Base-by-base conservation (phyloP, 2,329 filamentous ascomycete genomes). In the Beauveria asiatica region DNA sequence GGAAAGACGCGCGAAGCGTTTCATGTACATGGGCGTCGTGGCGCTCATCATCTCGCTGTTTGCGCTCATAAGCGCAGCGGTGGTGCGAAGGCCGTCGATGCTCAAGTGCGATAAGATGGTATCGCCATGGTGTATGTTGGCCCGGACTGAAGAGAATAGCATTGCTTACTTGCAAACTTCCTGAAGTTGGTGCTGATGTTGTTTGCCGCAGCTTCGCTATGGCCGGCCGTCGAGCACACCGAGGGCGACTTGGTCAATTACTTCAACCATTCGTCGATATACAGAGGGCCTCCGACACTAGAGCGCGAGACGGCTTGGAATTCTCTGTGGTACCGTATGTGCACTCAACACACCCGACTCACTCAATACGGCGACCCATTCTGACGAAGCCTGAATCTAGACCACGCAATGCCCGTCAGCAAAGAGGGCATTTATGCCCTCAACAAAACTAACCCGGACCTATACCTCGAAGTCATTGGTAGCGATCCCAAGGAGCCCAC, bases 271-370 rank as follows among this genome's bases (percentile, higher is more conserved):
- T 41, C 60, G 16, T 62, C 62, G 21, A 56, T 59, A 46, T 63
- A 61, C n/a, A 61, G 62, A 30, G 60, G 62, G 10, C 57, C 61
- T 17, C 62, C 62, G 2, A 52, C 53, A 3, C 54, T 56, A 6
- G 62, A 63, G 11, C 46, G 61, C 8, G 62, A 63, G 42, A 57
- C 59, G 23, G 62, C 62, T 11, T 63, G 57, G 60, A 56, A 54
- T 27, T n/a, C 23, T 3, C 57, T 63, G 16, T 63, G 62, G 62
- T 57, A 57, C 17, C 45, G 61, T 62, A 57, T 17, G 45, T 30
- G 23, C 51, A 13, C n/a, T 27, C 7, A 2, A 2, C 5, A 8
- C 27, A 30, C 27, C 8, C 19, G 16, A 3, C 1, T 21, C 46
- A 6, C 16, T 37, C 5, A 5, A 33, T 33, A 17, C 8, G 2